Evolutionary conservation across 176 grass and related monocot species (phyloP).

Genomic region (Otatea glauca): DNA sequence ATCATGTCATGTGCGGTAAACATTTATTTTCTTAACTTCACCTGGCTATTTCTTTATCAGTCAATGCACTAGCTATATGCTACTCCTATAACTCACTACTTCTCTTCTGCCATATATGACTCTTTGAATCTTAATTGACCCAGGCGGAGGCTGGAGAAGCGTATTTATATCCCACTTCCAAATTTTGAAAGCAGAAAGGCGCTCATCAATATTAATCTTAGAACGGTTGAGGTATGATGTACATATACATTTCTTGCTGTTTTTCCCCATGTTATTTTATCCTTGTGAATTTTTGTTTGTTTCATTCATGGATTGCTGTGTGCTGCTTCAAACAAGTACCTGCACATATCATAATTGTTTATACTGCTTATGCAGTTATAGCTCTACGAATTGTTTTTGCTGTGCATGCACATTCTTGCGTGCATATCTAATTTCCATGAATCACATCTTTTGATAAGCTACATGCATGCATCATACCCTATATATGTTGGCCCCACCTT

Average conservation of each 20-base stretch:
- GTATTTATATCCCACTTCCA: constrained; percentile 98
- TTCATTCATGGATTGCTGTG: neutral
- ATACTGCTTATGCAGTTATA: neutral
- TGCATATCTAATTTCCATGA: neutral
- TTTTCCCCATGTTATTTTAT: neutral
- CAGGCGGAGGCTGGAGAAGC: constrained; percentile 97
- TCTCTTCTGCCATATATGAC: constrained; percentile 7
- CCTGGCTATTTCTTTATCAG: constrained; percentile 28
- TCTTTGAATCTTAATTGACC: constrained; percentile 37
- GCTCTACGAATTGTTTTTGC: neutral
- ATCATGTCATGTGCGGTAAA: constrained; percentile 2
- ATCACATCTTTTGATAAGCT: neutral
- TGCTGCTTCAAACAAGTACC: neutral
- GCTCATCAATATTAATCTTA: constrained; percentile 96
- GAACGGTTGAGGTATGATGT: constrained; percentile 82
- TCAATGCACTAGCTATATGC: constrained; percentile 23
- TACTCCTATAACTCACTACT: constrained; percentile 1
- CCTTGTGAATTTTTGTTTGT: neutral
- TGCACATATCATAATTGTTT: neutral
- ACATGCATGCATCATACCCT: neutral
- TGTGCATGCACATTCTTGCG: neutral
- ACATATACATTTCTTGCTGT: neutral
- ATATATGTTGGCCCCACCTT: neutral
- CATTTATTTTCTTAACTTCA: constrained; percentile 23
- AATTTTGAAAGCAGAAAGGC: constrained; percentile 96